Conservation (phyloP, 2,329 filamentous ascomycete genomes). For the Neofusicoccum sp. region DNA sequence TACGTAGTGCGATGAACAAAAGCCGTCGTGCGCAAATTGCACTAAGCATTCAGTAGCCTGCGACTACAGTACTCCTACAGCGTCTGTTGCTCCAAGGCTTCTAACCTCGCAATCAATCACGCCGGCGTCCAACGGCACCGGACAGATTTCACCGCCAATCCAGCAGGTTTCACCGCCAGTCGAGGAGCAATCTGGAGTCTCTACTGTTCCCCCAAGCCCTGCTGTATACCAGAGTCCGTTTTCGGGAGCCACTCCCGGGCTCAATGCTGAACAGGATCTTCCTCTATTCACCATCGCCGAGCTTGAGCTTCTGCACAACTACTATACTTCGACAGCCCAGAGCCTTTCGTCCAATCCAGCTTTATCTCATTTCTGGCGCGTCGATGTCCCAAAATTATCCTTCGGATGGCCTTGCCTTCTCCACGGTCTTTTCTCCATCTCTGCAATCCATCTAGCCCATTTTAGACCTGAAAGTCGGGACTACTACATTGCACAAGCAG, state of each 20-base stretch:
- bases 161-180: no score
- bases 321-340: constrained; percentile 31
- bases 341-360: constrained; percentile 27
- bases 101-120: background rate
- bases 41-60: constrained; percentile 32
- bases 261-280: constrained; percentile 19
- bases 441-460: constrained; percentile 44
- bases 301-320: constrained; percentile 36
- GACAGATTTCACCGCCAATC: no score
- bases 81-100: background rate
- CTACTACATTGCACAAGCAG: background rate
- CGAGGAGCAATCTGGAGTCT: no score
- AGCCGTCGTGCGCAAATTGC: constrained; percentile 34
- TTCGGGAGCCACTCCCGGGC: background rate
- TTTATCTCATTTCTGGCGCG: constrained; percentile 27
- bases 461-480: background rate
- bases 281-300: constrained; percentile 28
- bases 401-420: constrained; percentile 49
- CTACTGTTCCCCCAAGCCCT: no score
- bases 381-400: constrained; percentile 34
- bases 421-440: constrained; percentile 46
- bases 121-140: background rate
- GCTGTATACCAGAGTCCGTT: no score
- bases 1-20: constrained; percentile 33
- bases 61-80: constrained; percentile 20